Conservation (phyloP, 345 rosid species). For the Brassica juncea region DNA sequence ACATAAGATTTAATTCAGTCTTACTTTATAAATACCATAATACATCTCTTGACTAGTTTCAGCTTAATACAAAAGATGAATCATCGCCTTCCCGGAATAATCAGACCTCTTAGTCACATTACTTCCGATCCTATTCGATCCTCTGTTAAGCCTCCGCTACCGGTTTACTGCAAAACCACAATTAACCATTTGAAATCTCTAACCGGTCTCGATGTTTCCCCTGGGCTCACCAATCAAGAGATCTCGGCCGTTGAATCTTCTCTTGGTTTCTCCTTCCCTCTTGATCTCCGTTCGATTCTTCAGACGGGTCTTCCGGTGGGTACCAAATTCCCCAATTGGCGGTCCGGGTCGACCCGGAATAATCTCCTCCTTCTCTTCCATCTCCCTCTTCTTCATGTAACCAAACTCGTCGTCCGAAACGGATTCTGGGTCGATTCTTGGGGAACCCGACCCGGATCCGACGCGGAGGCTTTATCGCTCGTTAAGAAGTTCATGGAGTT, state of each 20-base stretch:
- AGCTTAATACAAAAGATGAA: conserved; percentile 19
- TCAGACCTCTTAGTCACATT: conserved; percentile 26
- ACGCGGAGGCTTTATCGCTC: conserved; percentile 34
- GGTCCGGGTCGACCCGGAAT: conserved; percentile 57
- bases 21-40: neutral
- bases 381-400: conserved; percentile 55
- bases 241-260: conserved; percentile 58
- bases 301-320: conserved; percentile 74
- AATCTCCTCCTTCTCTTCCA: conserved; percentile 51
- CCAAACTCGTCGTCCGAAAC: conserved; percentile 46
- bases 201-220: conserved; percentile 50
- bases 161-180: conserved; percentile 62
- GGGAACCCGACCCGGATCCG: conserved; percentile 53
- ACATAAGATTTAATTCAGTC: conserved; percentile 18
- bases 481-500: conserved; percentile 30
- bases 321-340: conserved; percentile 79
- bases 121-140: conserved; percentile 15
- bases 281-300: conserved; percentile 82
- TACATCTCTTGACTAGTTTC: neutral
- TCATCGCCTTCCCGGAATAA: conserved; percentile 29
- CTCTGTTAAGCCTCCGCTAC: conserved; percentile 37
- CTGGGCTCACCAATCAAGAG: conserved; percentile 64
- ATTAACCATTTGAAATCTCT: conserved; percentile 53
- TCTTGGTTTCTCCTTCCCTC: conserved; percentile 69
- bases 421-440: conserved; percentile 73